Conservation (phyloP, 768 basidiomycete species). For the Tricholoma terreum region DNA sequence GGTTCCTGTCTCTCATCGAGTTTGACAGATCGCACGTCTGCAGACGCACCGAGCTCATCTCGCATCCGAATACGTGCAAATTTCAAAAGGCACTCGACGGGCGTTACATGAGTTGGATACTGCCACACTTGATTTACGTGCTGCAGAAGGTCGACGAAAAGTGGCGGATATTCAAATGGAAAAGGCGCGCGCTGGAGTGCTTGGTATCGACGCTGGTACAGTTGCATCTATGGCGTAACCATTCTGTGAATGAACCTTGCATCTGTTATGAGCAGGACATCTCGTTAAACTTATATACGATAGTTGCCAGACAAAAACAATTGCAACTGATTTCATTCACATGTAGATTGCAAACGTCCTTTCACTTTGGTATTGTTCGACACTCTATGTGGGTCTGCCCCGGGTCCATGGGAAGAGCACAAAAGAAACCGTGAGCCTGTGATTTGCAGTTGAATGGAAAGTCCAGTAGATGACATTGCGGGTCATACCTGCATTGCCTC, state of each 20-base stretch:
- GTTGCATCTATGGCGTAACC: constrained; percentile 24
- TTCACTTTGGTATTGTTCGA: constrained; percentile 53
- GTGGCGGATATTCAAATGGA: constrained; percentile 59
- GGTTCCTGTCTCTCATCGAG: not conserved
- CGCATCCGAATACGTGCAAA: constrained; percentile 36
- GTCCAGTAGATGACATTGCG: not conserved
- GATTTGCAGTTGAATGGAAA: not conserved
- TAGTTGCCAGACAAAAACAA: no score
- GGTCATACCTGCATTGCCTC: constrained; percentile 67
- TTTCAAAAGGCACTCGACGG: constrained; percentile 40
- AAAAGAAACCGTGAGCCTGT: constrained; percentile 67
- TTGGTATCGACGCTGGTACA: constrained; percentile 51
- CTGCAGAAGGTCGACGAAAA: constrained; percentile 55
- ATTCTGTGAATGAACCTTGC: constrained; percentile 24
- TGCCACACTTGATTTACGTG: constrained; percentile 55
- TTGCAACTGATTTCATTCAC: not conserved
- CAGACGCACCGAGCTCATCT: constrained; percentile 38
- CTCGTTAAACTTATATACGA: no score
- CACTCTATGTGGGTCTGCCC: constrained; percentile 66
- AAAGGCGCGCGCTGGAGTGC: constrained; percentile 55
- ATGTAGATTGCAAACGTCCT: constrained; percentile 4
- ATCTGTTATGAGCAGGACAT: constrained; percentile 8
- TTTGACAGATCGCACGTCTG: constrained; percentile 29
- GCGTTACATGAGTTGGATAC: constrained; percentile 63
- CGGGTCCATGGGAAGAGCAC: constrained; percentile 65